phyloP scores from a whole-genome alignment of 306 rosid genomes.

The Pterocarpus macrocarpus region DNA sequence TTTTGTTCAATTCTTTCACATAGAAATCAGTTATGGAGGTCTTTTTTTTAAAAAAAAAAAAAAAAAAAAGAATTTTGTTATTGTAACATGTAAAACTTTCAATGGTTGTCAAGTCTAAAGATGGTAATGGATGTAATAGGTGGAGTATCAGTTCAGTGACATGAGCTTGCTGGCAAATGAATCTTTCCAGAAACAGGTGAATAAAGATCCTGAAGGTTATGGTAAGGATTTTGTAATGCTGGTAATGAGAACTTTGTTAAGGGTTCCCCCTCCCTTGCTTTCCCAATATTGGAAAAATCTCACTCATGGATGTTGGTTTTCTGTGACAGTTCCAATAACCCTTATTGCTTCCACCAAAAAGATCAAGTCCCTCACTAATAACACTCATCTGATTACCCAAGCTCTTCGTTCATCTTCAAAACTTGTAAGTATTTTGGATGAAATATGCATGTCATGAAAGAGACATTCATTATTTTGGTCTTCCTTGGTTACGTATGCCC shows the following conservation, averaged over 20 bases:
- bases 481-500: not conserved
- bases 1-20: not conserved
- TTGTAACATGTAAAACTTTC: not conserved
- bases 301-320: conserved; percentile 27
- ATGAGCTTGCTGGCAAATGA: conserved; percentile 94
- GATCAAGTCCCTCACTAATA: conserved; percentile 73
- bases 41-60: not conserved
- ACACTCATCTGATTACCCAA: conserved; percentile 67
- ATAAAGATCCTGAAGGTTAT: conserved; percentile 94
- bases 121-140: conserved; percentile 59
- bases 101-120: conserved; percentile 11
- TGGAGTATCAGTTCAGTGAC: conserved; percentile 90
- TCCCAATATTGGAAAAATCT: not conserved
- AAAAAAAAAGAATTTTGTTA: not conserved
- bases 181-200: conserved; percentile 74
- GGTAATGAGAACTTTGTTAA: not conserved
- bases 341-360: conserved; percentile 82
- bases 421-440: conserved; percentile 69
- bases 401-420: conserved; percentile 81
- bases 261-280: conserved; percentile 4
- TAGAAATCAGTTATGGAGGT: not conserved
- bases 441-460: not conserved
- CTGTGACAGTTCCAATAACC: conserved; percentile 72
- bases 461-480: not conserved
- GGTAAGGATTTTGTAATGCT: conserved; percentile 60